Evolutionary conservation across 2,329 filamentous ascomycete species (phyloP).

Genomic region (Claviceps monticola): DNA sequence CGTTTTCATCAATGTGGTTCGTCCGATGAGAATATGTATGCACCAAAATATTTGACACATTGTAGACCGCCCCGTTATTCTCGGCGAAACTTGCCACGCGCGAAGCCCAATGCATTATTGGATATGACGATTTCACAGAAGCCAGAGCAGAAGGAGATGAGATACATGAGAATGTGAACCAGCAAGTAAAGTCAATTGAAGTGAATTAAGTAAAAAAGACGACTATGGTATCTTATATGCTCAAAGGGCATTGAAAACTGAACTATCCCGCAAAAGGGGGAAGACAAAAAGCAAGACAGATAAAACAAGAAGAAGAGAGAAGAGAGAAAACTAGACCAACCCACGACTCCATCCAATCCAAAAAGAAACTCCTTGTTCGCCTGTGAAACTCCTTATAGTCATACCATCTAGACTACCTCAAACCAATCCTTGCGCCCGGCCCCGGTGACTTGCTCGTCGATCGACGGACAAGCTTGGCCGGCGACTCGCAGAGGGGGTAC

Average conservation of each 20-base stretch:
- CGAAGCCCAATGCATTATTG: too few species aligned
- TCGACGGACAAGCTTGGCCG: constrained; percentile 13
- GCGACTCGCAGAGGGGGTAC: constrained; percentile 23
- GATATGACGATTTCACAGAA: too few species aligned
- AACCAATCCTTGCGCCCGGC: background rate
- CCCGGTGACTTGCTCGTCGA: constrained; percentile 4
- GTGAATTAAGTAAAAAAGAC: background rate
- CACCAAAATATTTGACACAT: too few species aligned
- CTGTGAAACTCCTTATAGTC: background rate
- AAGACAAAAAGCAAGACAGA: background rate
- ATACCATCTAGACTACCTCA: too few species aligned
- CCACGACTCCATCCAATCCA: background rate
- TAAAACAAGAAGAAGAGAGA: background rate
- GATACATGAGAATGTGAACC: too few species aligned
- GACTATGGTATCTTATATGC: background rate
- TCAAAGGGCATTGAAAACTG: background rate
- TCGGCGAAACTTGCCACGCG: too few species aligned
- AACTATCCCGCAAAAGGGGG: background rate
- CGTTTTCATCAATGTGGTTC: too few species aligned
- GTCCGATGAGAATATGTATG: too few species aligned
- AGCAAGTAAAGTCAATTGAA: background rate
- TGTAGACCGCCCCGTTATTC: too few species aligned
- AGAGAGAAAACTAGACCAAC: background rate
- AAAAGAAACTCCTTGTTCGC: too few species aligned
- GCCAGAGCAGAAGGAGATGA: too few species aligned